Evolutionary conservation across 805 yeast genomes (phyloP).

Genomic region (Brettanomyces custersianus): DNA sequence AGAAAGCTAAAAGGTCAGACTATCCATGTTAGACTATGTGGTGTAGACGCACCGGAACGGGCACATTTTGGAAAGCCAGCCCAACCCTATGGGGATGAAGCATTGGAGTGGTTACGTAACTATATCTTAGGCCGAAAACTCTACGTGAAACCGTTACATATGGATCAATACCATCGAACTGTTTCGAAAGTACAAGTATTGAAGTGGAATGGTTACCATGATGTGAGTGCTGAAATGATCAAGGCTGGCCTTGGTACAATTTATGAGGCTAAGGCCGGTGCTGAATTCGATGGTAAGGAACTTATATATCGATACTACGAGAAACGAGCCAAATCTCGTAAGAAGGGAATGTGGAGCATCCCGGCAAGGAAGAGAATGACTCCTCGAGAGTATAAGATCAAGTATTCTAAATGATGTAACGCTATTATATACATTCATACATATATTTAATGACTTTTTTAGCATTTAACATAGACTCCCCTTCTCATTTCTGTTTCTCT

Average conservation of each 20-base stretch:
- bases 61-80: slow-evolving; percentile 92
- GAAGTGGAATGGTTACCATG: slow-evolving; percentile 61
- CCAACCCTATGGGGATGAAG: slow-evolving; percentile 82
- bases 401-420: slow-evolving; percentile 15
- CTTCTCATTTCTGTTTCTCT: slow-evolving; percentile 78
- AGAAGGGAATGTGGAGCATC: slow-evolving; percentile 64
- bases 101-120: slow-evolving; percentile 63
- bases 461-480: slow-evolving; percentile 79
- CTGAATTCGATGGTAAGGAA: slow-evolving; percentile 81
- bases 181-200: slow-evolving; percentile 66
- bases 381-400: slow-evolving; percentile 72
- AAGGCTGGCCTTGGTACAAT: slow-evolving; percentile 76
- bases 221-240: slow-evolving; percentile 84
- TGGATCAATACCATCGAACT: slow-evolving; percentile 85
- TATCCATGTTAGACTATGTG: slow-evolving; percentile 74
- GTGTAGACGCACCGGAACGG: slow-evolving; percentile 95
- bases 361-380: slow-evolving; percentile 36
- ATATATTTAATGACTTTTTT: slow-evolving; percentile 2
- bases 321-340: slow-evolving; percentile 42
- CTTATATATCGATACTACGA: slow-evolving; percentile 51
- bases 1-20: slow-evolving; percentile 54
- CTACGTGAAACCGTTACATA: slow-evolving; percentile 65
- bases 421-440: neutral
- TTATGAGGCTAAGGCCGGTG: slow-evolving; percentile 73
- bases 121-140: slow-evolving; percentile 61